Conservation (phyloP, 257 asterid genomes). For the Fraxinus americana region DNA sequence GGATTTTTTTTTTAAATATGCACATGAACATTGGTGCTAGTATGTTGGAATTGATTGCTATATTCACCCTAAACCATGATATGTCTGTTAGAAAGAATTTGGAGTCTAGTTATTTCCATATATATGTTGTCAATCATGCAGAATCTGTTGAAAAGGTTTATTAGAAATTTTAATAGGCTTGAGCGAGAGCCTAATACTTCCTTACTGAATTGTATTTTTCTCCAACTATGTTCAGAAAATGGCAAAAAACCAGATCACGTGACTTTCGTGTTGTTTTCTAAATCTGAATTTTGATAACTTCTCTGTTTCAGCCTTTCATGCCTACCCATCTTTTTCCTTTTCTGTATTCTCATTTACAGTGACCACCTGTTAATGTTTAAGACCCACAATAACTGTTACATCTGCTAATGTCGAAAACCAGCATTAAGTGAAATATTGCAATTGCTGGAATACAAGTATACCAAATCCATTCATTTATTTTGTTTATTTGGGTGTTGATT, state of each 20-base stretch:
- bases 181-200: background rate
- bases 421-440: conserved; percentile 7
- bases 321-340: background rate
- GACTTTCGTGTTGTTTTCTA: background rate
- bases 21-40: background rate
- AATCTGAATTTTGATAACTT: background rate
- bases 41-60: background rate
- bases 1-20: background rate
- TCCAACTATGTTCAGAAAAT: background rate
- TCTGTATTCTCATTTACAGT: conserved; percentile 9
- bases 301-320: background rate
- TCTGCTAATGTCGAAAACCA: conserved; percentile 15
- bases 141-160: background rate
- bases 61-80: background rate
- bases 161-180: background rate
- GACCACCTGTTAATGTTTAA: conserved; percentile 8
- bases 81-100: background rate
- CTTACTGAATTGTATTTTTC: background rate
- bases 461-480: conserved; percentile 5
- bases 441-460: conserved; percentile 4
- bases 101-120: background rate
- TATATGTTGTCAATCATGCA: background rate
- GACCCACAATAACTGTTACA: conserved; percentile 11
- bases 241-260: background rate
- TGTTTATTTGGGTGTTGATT: conserved; percentile 1